A percentile compares a stretch with the other conserved stretches of the same genome.
Evolutionary conservation across 805 yeast species (phyloP).

Genomic region (Wickerhamomyces tratensis): DNA sequence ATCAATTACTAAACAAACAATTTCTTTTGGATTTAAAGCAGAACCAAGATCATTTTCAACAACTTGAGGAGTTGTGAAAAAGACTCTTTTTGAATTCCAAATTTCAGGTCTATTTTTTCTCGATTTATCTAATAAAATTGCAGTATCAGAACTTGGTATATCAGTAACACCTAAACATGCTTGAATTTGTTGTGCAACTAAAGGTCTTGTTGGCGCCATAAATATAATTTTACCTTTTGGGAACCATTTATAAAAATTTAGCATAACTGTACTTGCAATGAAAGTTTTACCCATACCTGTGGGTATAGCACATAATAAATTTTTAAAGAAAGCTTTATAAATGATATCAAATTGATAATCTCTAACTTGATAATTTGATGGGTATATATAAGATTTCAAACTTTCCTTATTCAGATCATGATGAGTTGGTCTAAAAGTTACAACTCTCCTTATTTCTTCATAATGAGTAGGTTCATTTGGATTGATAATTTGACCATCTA

Average conservation of each 20-base stretch:
- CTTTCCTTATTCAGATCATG: conserved; percentile 35
- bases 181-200: conserved; percentile 92
- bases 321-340: conserved; percentile 57
- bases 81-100: conserved; percentile 73
- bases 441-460: conserved; percentile 26
- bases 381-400: conserved; percentile 56
- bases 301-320: conserved; percentile 83
- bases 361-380: conserved; percentile 74
- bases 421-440: conserved; percentile 34
- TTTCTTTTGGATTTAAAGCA: conserved; percentile 66
- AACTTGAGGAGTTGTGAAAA: conserved; percentile 94
- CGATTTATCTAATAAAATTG: conserved; percentile 57
- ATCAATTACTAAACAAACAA: conserved; percentile 76
- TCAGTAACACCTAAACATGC: conserved; percentile 89
- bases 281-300: conserved; percentile 97
- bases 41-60: conserved; percentile 79
- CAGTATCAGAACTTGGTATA: conserved; percentile 65
- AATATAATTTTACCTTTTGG: conserved; percentile 70
- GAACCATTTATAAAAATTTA: conserved; percentile 85
- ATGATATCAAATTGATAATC: conserved; percentile 87
- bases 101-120: conserved; percentile 57
- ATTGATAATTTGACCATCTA: conserved; percentile 19
- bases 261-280: conserved; percentile 89
- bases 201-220: conserved; percentile 95
- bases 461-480: conserved; percentile 14